Evolutionary conservation across 768 basidiomycete genomes (phyloP).

Genomic region (Antrodiella citrinella): DNA sequence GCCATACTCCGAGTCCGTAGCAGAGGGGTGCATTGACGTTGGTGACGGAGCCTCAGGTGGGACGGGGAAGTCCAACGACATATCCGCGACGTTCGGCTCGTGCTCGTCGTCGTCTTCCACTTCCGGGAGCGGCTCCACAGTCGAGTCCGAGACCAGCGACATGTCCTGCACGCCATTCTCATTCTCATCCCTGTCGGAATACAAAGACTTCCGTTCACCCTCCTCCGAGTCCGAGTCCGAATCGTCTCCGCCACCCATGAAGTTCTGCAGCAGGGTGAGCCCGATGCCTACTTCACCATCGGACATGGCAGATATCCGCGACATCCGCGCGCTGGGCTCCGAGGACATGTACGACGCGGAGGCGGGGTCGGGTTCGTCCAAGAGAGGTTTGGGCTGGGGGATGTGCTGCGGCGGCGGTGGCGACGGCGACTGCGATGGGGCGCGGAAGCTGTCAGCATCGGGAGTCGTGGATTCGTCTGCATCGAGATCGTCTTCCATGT

Average conservation of each 20-base stretch:
- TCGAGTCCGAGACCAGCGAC: background rate
- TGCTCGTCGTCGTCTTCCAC: too few relatives aligned
- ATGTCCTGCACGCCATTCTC: background rate
- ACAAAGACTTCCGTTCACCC: too few relatives aligned
- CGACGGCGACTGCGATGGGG: slow-evolving; percentile 2
- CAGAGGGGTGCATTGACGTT: slow-evolving; percentile 11
- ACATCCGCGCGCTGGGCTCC: slow-evolving; percentile 17
- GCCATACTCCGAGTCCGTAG: slow-evolving; percentile 16
- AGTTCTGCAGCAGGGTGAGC: slow-evolving; percentile 50
- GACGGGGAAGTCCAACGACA: slow-evolving; percentile 1
- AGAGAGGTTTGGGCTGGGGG: slow-evolving; percentile 1
- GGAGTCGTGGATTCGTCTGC: background rate
- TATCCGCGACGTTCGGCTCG: background rate
- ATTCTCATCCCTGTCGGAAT: too few relatives aligned
- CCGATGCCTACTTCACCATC: slow-evolving; percentile 67
- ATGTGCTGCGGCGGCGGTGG: slow-evolving; percentile 2
- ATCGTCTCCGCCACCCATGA: slow-evolving; percentile 30
- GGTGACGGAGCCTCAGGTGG: slow-evolving; percentile 2
- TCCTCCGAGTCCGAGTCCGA: background rate
- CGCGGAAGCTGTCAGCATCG: background rate
- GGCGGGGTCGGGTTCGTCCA: background rate
- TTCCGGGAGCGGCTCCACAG: background rate
- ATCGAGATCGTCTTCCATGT: slow-evolving; percentile 2
- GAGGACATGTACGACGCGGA: slow-evolving; percentile 10
- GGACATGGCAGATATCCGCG: slow-evolving; percentile 28